Base-by-base conservation (phyloP, 805 yeast genomes). In the Jamesozyma hellenica region DNA sequence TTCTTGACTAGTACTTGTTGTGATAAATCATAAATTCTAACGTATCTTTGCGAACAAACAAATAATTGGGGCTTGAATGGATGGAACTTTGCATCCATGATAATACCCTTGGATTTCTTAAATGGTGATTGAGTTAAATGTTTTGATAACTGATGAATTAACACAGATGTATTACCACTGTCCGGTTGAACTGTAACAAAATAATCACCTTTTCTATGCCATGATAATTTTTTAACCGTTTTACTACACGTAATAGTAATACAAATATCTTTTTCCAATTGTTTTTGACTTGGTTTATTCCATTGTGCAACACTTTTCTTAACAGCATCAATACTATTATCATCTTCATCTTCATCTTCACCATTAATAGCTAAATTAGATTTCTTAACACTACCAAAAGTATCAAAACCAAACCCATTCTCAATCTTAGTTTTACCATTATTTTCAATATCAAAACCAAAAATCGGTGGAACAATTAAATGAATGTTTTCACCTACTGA, bases 131-230 rank as follows among this genome's bases (percentile, higher is more conserved):
- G 98, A 14, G 97, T 81, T 44, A 82, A 72, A 66, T 92, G 97
- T 63, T 86, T 86, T 3, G 96, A 86, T 36, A 92, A 65, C 67
- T 92, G 97, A 64, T 92, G 98, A 48, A 92, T 86, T 45, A 92
- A 70, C 31, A 92, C 95, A 6, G 97, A 80, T 10, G 88, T 74
- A 56, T 86, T 79, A 40, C 83, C 85, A 38, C 86, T 82, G 38
- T 85, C 92, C 38, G 97, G 96, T n/a, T 95, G 79, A n/a, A 86
- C 94, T 4, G 94, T 79, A 47, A 90, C 95, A 52, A 92, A 84
- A 60, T 92, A 92, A 66, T 92, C 98, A 53, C 98, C 98, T 56
- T 83, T 82, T 61, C 96, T 74, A 63, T 92, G 98, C 98, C 98
- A 92, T 49, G 95, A 75, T 17, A 92, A 50, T 55, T 78, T 80